phyloP scores from a whole-genome alignment of 441 rosid genomes.

The Rhodomyrtus psidioides region DNA sequence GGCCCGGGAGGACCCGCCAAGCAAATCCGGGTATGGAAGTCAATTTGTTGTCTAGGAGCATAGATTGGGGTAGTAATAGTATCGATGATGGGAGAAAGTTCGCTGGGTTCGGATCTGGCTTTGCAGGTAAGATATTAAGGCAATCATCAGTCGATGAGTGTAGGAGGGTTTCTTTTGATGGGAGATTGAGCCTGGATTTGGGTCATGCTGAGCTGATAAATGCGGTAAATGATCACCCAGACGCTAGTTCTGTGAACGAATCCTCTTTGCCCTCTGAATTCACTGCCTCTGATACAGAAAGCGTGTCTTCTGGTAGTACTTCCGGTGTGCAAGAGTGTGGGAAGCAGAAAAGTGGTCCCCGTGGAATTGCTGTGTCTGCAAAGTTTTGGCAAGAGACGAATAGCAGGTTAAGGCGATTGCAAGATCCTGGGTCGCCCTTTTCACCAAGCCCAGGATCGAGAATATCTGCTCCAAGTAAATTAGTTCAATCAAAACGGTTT shows the following conservation, averaged over 20 bases:
- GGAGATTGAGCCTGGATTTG: background rate
- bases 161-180: background rate
- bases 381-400: conserved; percentile 8
- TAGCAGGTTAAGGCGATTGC: conserved; percentile 2
- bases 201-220: background rate
- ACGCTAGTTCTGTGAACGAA: background rate
- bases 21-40: background rate
- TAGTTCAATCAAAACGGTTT: background rate
- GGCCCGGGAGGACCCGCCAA: background rate
- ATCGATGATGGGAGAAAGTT: background rate
- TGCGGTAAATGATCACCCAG: background rate
- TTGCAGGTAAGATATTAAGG: background rate
- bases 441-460: background rate
- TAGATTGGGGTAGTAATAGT: background rate
- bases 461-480: background rate
- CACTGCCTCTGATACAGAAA: conserved; percentile 1
- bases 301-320: conserved; percentile 6
- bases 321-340: background rate
- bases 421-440: background rate
- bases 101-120: background rate
- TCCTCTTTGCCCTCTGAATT: background rate
- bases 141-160: background rate
- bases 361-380: background rate
- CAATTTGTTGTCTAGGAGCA: background rate
- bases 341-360: background rate